Conservation (phyloP, 2,329 filamentous ascomycete genomes). For the Xylariales sp. region DNA sequence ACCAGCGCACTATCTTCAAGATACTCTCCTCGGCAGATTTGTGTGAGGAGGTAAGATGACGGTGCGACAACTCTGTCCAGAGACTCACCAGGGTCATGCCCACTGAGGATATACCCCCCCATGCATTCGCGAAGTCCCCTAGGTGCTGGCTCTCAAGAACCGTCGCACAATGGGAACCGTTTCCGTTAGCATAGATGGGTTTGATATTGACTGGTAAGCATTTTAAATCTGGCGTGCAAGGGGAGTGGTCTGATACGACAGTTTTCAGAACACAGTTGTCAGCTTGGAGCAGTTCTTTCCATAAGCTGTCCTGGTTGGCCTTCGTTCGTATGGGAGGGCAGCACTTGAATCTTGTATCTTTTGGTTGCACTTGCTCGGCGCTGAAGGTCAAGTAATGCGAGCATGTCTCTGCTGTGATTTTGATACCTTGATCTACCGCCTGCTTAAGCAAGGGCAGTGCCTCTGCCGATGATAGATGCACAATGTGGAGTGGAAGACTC, state of each 20-base stretch:
- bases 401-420: constrained; percentile 91
- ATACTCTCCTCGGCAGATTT: constrained; percentile 50
- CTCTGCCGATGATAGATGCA: constrained; percentile 86
- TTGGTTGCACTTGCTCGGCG: constrained; percentile 74
- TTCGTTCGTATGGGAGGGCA: constrained; percentile 85
- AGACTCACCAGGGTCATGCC: constrained; percentile 87
- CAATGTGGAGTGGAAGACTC: constrained; percentile 82
- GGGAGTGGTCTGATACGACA: constrained; percentile 91
- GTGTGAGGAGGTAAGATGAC: constrained; percentile 44
- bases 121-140: constrained; percentile 94
- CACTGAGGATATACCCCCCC: constrained; percentile 94
- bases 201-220: constrained; percentile 71
- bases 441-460: constrained; percentile 76
- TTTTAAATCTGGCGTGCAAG: constrained; percentile 93
- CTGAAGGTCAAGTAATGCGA: constrained; percentile 90
- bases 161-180: too few species aligned
- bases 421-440: constrained; percentile 68
- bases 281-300: constrained; percentile 72
- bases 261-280: constrained; percentile 80
- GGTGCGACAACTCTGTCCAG: constrained; percentile 73
- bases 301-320: constrained; percentile 78
- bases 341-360: constrained; percentile 92
- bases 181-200: constrained; percentile 26
- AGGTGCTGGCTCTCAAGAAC: too few species aligned
- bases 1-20: constrained; percentile 79